A percentile compares a stretch with the other conserved stretches of the same genome.
Evolutionary conservation across 1,284 basidiomycete species (phyloP).

Genomic region (Microstroma glucosiphilum): DNA sequence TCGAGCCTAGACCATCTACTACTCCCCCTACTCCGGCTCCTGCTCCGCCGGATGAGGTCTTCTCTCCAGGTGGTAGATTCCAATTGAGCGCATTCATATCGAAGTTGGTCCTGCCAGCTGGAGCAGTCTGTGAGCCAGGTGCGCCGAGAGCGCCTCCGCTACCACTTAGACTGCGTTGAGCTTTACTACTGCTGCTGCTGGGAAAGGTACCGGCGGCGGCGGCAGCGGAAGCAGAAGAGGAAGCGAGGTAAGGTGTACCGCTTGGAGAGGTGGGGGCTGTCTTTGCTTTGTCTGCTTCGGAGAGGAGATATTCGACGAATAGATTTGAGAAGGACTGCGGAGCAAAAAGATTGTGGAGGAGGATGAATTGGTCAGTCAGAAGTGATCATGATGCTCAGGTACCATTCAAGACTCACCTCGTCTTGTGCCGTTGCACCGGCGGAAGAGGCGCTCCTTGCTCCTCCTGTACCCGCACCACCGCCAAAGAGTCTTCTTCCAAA

Average conservation of each 20-base stretch:
- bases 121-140: neutral
- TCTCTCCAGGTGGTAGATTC: no score
- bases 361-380: no score
- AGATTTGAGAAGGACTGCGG: slow-evolving; percentile 41
- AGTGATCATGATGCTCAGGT: no score
- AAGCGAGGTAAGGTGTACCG: neutral
- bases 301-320: slow-evolving; percentile 48
- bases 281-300: slow-evolving; percentile 33
- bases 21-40: neutral
- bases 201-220: no score
- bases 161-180: neutral
- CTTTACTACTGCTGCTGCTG: no score
- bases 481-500: neutral
- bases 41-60: no score
- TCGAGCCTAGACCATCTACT: neutral
- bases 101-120: neutral
- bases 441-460: slow-evolving; percentile 2
- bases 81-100: neutral
- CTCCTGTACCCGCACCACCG: slow-evolving; percentile 4
- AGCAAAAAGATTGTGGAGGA: no score
- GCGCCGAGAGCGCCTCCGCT: neutral
- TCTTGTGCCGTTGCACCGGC: slow-evolving; percentile 14
- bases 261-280: neutral
- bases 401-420: slow-evolving; percentile 19
- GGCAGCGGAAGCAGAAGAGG: no score